Evolutionary conservation across 2,329 filamentous ascomycete genomes (phyloP), one percentile per base, ranked within the genome.

Genomic region (Albophoma yamanashiensis): DNA sequence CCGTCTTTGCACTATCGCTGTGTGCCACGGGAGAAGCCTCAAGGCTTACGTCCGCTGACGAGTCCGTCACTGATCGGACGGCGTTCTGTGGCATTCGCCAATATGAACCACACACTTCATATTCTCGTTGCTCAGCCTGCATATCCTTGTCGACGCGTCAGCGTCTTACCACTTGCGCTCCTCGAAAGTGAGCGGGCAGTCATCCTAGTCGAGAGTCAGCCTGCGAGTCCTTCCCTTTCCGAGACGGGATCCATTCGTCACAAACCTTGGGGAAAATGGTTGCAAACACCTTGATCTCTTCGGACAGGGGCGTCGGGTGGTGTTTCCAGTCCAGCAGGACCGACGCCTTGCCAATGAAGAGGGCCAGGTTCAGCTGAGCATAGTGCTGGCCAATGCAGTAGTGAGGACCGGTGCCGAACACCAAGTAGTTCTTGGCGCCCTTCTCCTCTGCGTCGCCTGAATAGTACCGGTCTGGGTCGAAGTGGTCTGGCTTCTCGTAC

Each of bases 231-330:
- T 53, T n/a, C 20, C 2, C 17, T 12, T 53, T 3, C 1, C 20
- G 27, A 34, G 4, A 22, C 9, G 20, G 20, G 6, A 8, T 17
- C 5, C 27, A 1, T 34, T 20, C 47, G 3, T 36, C 25, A 78
- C 87, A 74, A 77, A 95, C 92, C 89, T 89, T 89, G 60, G 94
- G 94, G 82, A 99, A 99, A 67, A 99, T 96, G 36, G 92, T 97
- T 47, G 94, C 94, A 77, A 97, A 99, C 66, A 97, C 93, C 79
- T 96, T 93, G 76, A 99, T 97, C 75, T 96, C 88, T 78, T 99
- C 94, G 0, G 91, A 96, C 61, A 80, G 70, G 0, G 89, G 85
- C 14, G 94, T 97, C 22, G 91, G 77, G 72, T 91, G 86, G 75
- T 99, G 94, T 73, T 87, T 83, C 93, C 93, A 97, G 75, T 97